Evolutionary conservation across 208 protist species (phyloP).

Genomic region (Leishmania gerbilli): DNA sequence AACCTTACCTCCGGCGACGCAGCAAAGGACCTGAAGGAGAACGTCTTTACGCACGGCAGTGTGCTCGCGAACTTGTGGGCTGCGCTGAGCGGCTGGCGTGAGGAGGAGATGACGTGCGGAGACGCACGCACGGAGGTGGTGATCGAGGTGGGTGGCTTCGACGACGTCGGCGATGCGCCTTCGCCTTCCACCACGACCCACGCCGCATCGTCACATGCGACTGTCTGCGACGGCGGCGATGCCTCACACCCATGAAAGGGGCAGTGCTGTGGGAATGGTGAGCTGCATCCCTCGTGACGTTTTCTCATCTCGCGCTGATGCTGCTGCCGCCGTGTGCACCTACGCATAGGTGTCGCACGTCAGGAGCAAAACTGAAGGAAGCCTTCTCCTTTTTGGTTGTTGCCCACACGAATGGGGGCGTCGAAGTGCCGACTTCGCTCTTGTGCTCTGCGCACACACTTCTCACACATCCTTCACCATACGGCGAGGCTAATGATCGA

Average conservation of each 20-base stretch:
- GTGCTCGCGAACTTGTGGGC: conserved; percentile 43
- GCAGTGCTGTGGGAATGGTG: not conserved
- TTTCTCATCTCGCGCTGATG: not conserved
- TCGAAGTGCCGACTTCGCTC: not conserved
- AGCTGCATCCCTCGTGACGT: not conserved
- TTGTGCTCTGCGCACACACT: not conserved
- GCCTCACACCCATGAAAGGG: not conserved
- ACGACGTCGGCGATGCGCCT: conserved; percentile 3
- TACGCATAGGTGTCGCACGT: not conserved
- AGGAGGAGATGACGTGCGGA: conserved; percentile 12
- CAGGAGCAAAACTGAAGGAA: not conserved
- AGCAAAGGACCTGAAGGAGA: conserved; percentile 32
- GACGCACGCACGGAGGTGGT: conserved; percentile 16
- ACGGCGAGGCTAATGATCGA: not conserved
- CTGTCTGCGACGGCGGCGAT: not conserved
- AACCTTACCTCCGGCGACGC: conserved; percentile 75
- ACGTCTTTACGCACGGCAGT: conserved; percentile 66
- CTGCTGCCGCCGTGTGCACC: not conserved
- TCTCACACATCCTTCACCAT: not conserved
- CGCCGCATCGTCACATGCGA: not conserved
- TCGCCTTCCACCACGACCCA: not conserved
- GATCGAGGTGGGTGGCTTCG: conserved; percentile 12
- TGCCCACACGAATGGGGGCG: not conserved
- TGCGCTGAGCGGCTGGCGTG: conserved; percentile 33
- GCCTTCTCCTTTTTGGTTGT: not conserved